Evolutionary conservation across 2,329 filamentous ascomycete species (phyloP).

Genomic region (Pseudogymnoascus sp.): DNA sequence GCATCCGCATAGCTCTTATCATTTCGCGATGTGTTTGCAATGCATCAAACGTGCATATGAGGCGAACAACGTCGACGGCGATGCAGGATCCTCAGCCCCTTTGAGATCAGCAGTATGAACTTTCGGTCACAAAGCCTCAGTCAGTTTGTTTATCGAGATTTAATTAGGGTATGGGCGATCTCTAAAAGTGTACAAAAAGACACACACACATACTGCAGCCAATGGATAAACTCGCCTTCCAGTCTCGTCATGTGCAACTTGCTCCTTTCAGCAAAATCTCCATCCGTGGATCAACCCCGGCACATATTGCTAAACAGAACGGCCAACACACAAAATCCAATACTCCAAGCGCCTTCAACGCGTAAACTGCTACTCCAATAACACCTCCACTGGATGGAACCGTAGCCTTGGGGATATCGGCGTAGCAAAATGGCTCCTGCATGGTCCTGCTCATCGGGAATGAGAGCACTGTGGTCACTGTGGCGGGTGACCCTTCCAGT

Average conservation of each 20-base stretch:
- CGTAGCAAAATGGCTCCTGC: not conserved
- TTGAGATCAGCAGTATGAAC: not conserved
- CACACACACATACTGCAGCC: constrained; percentile 7
- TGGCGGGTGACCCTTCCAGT: not conserved
- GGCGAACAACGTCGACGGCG: not conserved
- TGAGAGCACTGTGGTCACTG: not conserved
- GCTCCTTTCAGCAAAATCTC: constrained; percentile 6
- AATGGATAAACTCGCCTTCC: constrained; percentile 10
- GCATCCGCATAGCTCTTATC: constrained; percentile 1
- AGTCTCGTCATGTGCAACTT: not conserved
- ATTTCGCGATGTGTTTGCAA: not conserved
- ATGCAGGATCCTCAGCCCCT: not conserved
- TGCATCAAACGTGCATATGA: constrained; percentile 6
- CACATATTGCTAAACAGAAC: constrained; percentile 2
- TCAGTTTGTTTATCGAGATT: constrained; percentile 11
- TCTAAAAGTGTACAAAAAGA: constrained; percentile 11
- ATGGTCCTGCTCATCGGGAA: constrained; percentile 3
- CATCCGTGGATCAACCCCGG: constrained; percentile 2
- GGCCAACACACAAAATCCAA: constrained; percentile 1
- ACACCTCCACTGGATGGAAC: not conserved
- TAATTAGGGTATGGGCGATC: constrained; percentile 10
- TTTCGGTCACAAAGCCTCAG: constrained; percentile 3
- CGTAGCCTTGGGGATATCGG: not conserved
- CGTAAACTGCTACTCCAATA: constrained; percentile 1
- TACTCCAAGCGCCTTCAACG: constrained; percentile 5